Evolutionary conservation across 2,329 filamentous ascomycete genomes (phyloP).

Genomic region (Akanthomyces uredinophilus): DNA sequence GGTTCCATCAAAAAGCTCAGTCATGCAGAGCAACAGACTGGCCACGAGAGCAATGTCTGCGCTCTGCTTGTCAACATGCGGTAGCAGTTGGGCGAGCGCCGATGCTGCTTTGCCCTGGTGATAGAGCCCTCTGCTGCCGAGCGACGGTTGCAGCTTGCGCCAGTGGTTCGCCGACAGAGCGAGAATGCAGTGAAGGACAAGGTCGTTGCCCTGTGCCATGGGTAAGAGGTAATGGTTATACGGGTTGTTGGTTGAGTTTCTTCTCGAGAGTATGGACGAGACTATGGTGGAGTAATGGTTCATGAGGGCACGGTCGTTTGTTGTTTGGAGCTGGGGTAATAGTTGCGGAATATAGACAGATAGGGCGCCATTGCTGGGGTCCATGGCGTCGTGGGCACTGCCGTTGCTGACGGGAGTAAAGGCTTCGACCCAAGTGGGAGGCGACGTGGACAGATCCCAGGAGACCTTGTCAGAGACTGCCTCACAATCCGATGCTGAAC

Average conservation of each 20-base stretch:
- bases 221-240: slow-evolving; percentile 29
- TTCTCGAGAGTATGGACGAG: slow-evolving; percentile 28
- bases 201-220: slow-evolving; percentile 28
- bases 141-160: slow-evolving; percentile 28
- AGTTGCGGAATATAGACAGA: slow-evolving; percentile 27
- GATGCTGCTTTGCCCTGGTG: slow-evolving; percentile 30
- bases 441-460: slow-evolving; percentile 22
- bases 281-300: slow-evolving; percentile 32
- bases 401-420: slow-evolving; percentile 23
- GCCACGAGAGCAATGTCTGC: slow-evolving; percentile 33
- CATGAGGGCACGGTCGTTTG: slow-evolving; percentile 28
- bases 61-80: slow-evolving; percentile 28
- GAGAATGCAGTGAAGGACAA: slow-evolving; percentile 30
- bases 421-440: slow-evolving; percentile 22
- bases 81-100: slow-evolving; percentile 27
- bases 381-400: slow-evolving; percentile 21
- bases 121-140: slow-evolving; percentile 26
- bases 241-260: slow-evolving; percentile 24
- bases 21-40: slow-evolving; percentile 37
- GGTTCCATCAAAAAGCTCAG: slow-evolving; percentile 38
- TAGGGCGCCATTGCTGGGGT: slow-evolving; percentile 20
- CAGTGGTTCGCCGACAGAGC: slow-evolving; percentile 31
- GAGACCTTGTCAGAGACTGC: slow-evolving; percentile 19
- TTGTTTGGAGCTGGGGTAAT: slow-evolving; percentile 25
- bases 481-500: slow-evolving; percentile 13